phyloP scores from a whole-genome alignment of 768 basidiomycete species.

The Russula griseocarnosa region DNA sequence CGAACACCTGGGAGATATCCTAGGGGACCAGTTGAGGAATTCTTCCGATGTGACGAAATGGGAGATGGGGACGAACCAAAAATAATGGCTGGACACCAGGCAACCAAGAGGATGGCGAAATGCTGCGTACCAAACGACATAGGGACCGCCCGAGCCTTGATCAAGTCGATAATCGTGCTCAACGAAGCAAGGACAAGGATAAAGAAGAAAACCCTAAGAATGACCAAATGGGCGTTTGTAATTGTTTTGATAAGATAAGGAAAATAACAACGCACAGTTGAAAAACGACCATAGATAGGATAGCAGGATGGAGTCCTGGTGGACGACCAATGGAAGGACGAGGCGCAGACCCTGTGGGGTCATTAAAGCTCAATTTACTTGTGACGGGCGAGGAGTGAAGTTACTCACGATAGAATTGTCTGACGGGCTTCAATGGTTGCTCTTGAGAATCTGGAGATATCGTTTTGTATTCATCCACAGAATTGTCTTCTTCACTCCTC shows the following conservation, averaged over 20 bases:
- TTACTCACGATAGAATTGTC: conserved; percentile 20
- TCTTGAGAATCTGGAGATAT: neutral
- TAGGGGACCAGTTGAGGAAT: conserved; percentile 1
- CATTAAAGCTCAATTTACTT: neutral
- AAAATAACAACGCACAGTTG: conserved; percentile 44
- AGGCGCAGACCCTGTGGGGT: conserved; percentile 14
- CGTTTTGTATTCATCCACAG: neutral
- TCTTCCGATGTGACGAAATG: neutral
- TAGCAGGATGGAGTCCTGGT: conserved; percentile 39
- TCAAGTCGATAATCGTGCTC: conserved; percentile 51
- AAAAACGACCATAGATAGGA: conserved; percentile 53
- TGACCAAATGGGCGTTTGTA: conserved; percentile 18
- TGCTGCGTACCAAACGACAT: conserved; percentile 63
- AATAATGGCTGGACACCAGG: conserved; percentile 55
- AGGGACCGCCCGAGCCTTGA: conserved; percentile 37
- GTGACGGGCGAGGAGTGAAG: neutral
- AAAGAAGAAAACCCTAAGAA: conserved; percentile 41
- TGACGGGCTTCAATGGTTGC: conserved; percentile 1
- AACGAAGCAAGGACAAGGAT: conserved; percentile 49
- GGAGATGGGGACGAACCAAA: conserved; percentile 42
- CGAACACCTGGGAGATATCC: conserved; percentile 23
- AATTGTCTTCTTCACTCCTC: conserved; percentile 20
- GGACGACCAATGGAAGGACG: conserved; percentile 18
- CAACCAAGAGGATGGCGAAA: conserved; percentile 52
- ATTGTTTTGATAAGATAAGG: neutral